Base-by-base conservation (phyloP, 805 yeast species). In the Metschnikowia colocasiae region DNA sequence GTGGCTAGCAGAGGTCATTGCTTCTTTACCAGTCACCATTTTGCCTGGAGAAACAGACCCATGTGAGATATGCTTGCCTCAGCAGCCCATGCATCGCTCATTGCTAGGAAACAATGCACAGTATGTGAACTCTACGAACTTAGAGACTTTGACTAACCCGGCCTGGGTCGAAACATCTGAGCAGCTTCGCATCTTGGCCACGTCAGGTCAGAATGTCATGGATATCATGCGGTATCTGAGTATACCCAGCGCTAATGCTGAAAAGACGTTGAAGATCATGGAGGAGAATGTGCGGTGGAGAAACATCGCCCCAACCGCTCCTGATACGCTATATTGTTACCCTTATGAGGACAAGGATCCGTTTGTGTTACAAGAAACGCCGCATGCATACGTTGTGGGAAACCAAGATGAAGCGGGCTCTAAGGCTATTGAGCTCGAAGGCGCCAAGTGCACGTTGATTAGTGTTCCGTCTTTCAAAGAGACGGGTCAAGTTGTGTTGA, bases 41-140 rank as follows among this genome's bases (percentile, higher is more conserved):
- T 75, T 94, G 82, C 96, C 99, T 0, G 98, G 99, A 4, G 76
- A 70, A 6, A 66, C 74, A 3, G 99, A 94, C 62, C 96, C 97
- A 0, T 82, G 88, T n/a, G 95, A 87, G 51, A 68, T 77, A 15
- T 79, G 91, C 42, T 65, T 89, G 48, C 99, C 99, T 0, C 97
- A 94, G 64, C 96, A 86, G 62, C 86, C 95, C 2, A 61, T 94
- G n/a, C 97, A 92, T 61, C 73, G 73, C 44, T 84, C 95, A 0
- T 73, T 92, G 47, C 82, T 94, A 57, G 69, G 73, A 3, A 60
- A 63, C 12, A 69, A 78, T 18, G 66, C 73, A 31, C 62, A 67
- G 6, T 75, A 71, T 52, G 57, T 81, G 22, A 69, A 67, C 56
- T 29, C 51, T 10, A 31, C 38, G 15, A 46, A 46, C 12, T 48